phyloP scores from a whole-genome alignment of 2,329 filamentous ascomycete species.

The Elsinoe ampelina region DNA sequence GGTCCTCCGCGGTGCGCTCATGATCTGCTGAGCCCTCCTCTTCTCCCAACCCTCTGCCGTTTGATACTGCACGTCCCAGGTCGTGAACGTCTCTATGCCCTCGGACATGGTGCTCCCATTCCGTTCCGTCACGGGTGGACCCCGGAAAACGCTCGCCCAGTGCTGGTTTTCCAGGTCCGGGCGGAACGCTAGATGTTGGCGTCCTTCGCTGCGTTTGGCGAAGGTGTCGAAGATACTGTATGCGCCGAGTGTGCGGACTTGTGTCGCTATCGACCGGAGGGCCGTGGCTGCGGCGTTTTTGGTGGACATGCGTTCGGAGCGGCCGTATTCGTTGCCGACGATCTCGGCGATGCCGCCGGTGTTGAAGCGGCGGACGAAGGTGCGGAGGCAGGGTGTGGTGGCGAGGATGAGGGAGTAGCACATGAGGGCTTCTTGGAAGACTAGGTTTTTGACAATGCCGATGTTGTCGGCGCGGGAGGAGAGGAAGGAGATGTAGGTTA shows the following conservation, averaged over 20 bases:
- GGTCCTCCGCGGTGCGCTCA: neutral
- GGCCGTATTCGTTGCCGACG: neutral
- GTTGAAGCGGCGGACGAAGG: conserved; percentile 21
- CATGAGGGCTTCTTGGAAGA: conserved; percentile 20
- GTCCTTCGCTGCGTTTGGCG: neutral
- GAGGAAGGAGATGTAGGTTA: conserved; percentile 21
- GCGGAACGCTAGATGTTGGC: conserved; percentile 1
- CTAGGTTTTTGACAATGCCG: conserved; percentile 18
- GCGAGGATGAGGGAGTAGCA: conserved; percentile 22
- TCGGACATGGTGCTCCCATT: neutral
- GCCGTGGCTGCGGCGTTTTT: conserved; percentile 5
- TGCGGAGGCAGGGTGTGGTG: conserved; percentile 20
- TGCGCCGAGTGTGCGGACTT: conserved; percentile 4
- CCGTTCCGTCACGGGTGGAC: neutral
- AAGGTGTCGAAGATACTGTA: conserved; percentile 13
- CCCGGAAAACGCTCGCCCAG: conserved; percentile 10
- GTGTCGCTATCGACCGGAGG: conserved; percentile 4
- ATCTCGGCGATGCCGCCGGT: conserved; percentile 14
- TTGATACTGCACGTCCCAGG: conserved; percentile 7
- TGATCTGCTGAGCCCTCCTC: conserved; percentile 8
- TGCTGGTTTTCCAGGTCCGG: conserved; percentile 10
- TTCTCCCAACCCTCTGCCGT: conserved; percentile 10
- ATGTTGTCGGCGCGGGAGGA: conserved; percentile 17
- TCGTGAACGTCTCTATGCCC: conserved; percentile 1
- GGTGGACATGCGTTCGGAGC: conserved; percentile 2